These are phyloP conservation scores for Apodospora peruviana DNA, from an alignment of 495 filamentous ascomycete species.

Conservation along the genomic window DNA sequence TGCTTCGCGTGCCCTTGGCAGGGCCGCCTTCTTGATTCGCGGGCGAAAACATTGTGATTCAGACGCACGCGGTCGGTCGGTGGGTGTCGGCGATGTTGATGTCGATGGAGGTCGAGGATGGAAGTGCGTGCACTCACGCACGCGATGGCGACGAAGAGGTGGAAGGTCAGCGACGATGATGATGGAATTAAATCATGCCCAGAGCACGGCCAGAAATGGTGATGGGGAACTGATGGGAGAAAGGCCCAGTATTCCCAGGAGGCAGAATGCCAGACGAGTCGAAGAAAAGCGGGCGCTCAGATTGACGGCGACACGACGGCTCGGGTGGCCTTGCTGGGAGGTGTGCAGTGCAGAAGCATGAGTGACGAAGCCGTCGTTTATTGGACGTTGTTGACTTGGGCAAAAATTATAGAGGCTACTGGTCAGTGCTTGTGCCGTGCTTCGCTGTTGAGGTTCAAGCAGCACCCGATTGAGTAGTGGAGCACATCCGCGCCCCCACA, in stretches of 20 bases:
- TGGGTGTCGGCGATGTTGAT: background rate
- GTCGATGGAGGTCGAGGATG: background rate
- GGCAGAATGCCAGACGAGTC: background rate
- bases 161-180: background rate
- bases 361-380: constrained; percentile 31
- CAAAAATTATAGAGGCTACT: constrained; percentile 26
- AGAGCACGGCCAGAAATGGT: background rate
- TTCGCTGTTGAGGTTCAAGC: background rate
- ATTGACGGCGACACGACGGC: background rate
- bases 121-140: background rate
- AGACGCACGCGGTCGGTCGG: constrained; percentile 9
- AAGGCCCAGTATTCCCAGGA: background rate
- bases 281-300: background rate
- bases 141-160: background rate
- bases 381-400: constrained; percentile 36
- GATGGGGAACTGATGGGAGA: background rate
- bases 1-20: constrained; percentile 50
- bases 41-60: constrained; percentile 56
- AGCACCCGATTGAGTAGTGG: too few relatives aligned
- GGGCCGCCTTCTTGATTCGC: constrained; percentile 40
- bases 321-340: background rate
- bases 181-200: too few relatives aligned
- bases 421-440: constrained; percentile 18
- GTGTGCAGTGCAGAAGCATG: constrained; percentile 14
- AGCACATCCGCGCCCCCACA: too few relatives aligned